Evolutionary conservation across 306 rosid genomes (phyloP).

Genomic region (Oxytropis ochrocephala): DNA sequence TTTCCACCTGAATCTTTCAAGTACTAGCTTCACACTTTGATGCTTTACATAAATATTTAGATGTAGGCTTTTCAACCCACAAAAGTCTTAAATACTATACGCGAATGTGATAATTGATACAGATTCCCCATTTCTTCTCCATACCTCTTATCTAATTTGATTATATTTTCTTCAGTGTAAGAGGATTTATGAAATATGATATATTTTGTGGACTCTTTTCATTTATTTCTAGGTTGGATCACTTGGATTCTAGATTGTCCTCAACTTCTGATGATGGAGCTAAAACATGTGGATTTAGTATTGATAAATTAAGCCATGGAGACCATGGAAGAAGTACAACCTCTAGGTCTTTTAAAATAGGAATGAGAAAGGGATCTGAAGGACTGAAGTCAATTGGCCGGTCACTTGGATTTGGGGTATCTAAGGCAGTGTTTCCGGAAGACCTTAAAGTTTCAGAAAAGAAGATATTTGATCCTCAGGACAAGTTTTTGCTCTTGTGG

Average conservation of each 20-base stretch:
- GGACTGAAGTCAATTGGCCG: slow-evolving; percentile 91
- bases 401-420: slow-evolving; percentile 78
- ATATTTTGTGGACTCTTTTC: slow-evolving; percentile 12
- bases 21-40: not conserved
- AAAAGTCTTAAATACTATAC: not conserved
- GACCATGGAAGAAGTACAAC: slow-evolving; percentile 55
- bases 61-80: not conserved
- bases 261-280: slow-evolving; percentile 63
- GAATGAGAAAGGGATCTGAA: slow-evolving; percentile 91
- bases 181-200: slow-evolving; percentile 1
- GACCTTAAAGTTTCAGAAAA: slow-evolving; percentile 85
- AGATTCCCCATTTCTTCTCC: not conserved
- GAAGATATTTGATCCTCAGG: slow-evolving; percentile 95
- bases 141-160: slow-evolving; percentile 1
- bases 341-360: slow-evolving; percentile 78
- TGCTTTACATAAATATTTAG: not conserved
- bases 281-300: slow-evolving; percentile 58
- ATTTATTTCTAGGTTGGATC: slow-evolving; percentile 61
- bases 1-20: not conserved
- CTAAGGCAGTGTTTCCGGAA: slow-evolving; percentile 89
- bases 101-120: not conserved
- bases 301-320: slow-evolving; percentile 55
- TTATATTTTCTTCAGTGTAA: slow-evolving; percentile 3
- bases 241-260: slow-evolving; percentile 71
- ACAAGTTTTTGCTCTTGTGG: slow-evolving; percentile 74